phyloP scores from a whole-genome alignment of 169 alveolate species.

The Amoebophrya sp. region DNA sequence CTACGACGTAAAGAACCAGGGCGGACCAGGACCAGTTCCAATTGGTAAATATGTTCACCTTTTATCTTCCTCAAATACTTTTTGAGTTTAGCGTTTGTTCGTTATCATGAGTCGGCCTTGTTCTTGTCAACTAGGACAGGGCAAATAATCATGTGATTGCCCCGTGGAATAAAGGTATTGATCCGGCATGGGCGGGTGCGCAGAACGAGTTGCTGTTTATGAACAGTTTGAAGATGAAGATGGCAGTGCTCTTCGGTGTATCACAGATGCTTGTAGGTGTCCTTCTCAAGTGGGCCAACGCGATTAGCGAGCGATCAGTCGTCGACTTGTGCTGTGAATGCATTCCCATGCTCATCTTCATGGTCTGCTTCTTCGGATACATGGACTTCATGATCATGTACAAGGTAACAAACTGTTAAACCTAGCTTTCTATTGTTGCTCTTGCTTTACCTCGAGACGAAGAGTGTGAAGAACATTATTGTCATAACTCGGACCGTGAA shows the following conservation, averaged over 20 bases:
- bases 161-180: constrained; percentile 70
- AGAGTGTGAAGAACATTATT: too few relatives aligned
- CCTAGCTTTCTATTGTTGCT: too few relatives aligned
- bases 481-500: too few relatives aligned
- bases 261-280: constrained; percentile 80
- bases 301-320: constrained; percentile 71
- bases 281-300: constrained; percentile 76
- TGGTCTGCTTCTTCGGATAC: constrained; percentile 90
- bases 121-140: too few relatives aligned
- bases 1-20: not conserved
- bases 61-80: not conserved
- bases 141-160: not conserved
- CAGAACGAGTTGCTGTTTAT: constrained; percentile 87
- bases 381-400: constrained; percentile 83
- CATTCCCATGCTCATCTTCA: constrained; percentile 91
- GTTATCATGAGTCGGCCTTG: not conserved
- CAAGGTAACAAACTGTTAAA: too few relatives aligned
- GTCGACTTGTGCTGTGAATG: constrained; percentile 92
- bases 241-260: constrained; percentile 70
- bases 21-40: not conserved
- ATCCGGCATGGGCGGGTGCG: constrained; percentile 90
- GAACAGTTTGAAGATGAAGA: constrained; percentile 97
- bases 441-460: too few relatives aligned
- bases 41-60: not conserved
- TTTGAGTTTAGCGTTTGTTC: not conserved